These are phyloP conservation scores for Chlamydomonas sp. DNA, from an alignment of 139 green algal species.

Conservation along the genomic window DNA sequence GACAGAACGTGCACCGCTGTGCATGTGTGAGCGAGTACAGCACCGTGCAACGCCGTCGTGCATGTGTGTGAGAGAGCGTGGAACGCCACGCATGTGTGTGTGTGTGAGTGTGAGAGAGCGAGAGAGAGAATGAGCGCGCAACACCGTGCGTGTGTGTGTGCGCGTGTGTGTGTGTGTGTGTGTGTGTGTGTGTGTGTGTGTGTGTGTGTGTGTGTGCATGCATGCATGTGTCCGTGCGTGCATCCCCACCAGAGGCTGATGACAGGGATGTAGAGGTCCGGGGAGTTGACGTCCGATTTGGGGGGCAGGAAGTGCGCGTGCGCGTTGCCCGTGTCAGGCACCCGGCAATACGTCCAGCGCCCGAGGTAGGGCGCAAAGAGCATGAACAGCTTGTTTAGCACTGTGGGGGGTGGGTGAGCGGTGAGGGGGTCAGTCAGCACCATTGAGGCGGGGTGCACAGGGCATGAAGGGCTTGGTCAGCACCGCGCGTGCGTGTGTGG, in stretches of 20 bases:
- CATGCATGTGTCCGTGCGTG: background rate
- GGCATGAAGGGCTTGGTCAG: no score
- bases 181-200: background rate
- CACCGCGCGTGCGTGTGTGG: no score
- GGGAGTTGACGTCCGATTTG: conserved; percentile 81
- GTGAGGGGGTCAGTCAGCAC: no score
- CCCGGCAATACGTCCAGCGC: conserved; percentile 75
- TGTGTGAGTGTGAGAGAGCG: no score
- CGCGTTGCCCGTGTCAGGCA: no score
- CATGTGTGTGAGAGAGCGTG: no score
- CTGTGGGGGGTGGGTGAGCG: conserved; percentile 41
- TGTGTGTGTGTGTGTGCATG: background rate
- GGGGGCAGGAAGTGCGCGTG: conserved; percentile 87
- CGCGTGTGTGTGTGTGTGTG: conserved; percentile 4
- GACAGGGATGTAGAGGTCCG: conserved; percentile 93
- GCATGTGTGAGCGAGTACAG: no score
- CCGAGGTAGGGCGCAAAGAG: conserved; percentile 83
- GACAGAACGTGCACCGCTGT: no score
- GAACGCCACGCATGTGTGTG: no score
- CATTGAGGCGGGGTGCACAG: no score
- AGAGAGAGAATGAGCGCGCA: no score
- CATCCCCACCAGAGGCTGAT: conserved; percentile 81
- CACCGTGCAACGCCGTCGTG: no score
- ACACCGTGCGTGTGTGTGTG: background rate
- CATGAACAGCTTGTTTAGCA: conserved; percentile 84